Conservation (phyloP, 768 basidiomycete genomes). For the Amanita phalloides region DNA sequence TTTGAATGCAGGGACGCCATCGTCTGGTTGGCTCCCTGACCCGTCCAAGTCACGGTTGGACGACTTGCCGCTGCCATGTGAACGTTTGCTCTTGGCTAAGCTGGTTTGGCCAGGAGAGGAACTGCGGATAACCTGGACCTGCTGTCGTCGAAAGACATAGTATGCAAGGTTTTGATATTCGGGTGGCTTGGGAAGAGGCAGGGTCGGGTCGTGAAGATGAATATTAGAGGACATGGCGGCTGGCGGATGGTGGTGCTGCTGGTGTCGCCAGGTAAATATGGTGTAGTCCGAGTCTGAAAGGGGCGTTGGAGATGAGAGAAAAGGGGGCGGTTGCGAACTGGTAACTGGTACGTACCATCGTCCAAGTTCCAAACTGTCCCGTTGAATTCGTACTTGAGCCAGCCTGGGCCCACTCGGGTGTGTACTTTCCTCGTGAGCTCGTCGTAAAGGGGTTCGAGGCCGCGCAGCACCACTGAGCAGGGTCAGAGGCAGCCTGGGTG, state of each 20-base stretch:
- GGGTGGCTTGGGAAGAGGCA: slow-evolving; percentile 46
- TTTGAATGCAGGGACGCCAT: slow-evolving; percentile 52
- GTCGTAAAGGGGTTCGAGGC: slow-evolving; percentile 51
- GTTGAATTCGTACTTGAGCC: slow-evolving; percentile 83
- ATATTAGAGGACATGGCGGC: slow-evolving; percentile 25
- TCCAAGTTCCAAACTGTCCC: slow-evolving; percentile 78
- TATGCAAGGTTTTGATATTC: slow-evolving; percentile 64
- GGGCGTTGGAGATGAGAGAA: not conserved
- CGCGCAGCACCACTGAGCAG: slow-evolving; percentile 54
- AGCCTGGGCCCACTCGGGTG: slow-evolving; percentile 59
- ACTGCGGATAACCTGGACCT: slow-evolving; percentile 23
- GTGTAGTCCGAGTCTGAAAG: slow-evolving; percentile 69
- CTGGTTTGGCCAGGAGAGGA: slow-evolving; percentile 13
- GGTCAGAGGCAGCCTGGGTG: slow-evolving; percentile 1
- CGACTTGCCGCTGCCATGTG: slow-evolving; percentile 13
- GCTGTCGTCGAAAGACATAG: slow-evolving; percentile 38
- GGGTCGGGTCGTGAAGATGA: slow-evolving; percentile 50
- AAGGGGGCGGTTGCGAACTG: not conserved
- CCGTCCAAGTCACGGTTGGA: slow-evolving; percentile 8
- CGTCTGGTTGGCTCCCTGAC: slow-evolving; percentile 22
- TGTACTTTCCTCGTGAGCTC: slow-evolving; percentile 61
- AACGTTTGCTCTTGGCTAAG: slow-evolving; percentile 25
- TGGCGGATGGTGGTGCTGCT: slow-evolving; percentile 27
- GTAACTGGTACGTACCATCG: slow-evolving; percentile 45
- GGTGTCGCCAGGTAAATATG: slow-evolving; percentile 73